These are phyloP conservation scores for Zangia roseola DNA, from an alignment of 768 basidiomycete genomes.

Conservation along the genomic window DNA sequence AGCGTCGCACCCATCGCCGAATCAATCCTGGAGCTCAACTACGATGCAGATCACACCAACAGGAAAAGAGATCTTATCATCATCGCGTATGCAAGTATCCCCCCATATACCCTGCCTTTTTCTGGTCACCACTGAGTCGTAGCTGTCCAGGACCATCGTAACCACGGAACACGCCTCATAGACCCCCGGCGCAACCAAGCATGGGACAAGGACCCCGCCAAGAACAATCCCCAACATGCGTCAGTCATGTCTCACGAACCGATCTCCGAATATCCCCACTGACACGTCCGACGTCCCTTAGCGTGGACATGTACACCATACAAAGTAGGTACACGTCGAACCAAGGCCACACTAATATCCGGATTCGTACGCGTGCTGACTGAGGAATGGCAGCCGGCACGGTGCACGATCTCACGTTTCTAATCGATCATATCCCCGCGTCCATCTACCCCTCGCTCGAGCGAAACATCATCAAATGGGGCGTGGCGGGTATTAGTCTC, in stretches of 20 bases:
- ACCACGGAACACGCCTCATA: constrained; percentile 29
- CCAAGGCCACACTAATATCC: neutral
- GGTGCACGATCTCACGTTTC: constrained; percentile 70
- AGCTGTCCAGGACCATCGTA: constrained; percentile 29
- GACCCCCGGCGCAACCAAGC: constrained; percentile 23
- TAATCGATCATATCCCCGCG: constrained; percentile 77
- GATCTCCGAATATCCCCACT: neutral
- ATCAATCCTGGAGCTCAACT: constrained; percentile 22
- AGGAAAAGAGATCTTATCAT: constrained; percentile 29
- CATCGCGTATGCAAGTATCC: constrained; percentile 26
- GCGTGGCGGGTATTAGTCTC: constrained; percentile 72
- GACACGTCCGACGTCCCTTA: constrained; percentile 7
- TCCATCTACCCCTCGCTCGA: constrained; percentile 72
- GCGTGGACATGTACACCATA: constrained; percentile 33
- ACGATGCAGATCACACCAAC: constrained; percentile 4
- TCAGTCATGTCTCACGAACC: constrained; percentile 10
- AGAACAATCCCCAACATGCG: constrained; percentile 28
- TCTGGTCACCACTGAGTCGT: neutral
- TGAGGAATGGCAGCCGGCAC: constrained; percentile 46
- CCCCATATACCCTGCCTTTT: neutral
- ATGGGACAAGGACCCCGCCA: constrained; percentile 24
- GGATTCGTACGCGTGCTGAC: neutral
- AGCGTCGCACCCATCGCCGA: constrained; percentile 17
- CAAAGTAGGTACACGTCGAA: constrained; percentile 22
- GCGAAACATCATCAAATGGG: constrained; percentile 62